Base-by-base conservation (phyloP, 1,139 yeast species). In the Keqinozyma sinolaborantium region DNA sequence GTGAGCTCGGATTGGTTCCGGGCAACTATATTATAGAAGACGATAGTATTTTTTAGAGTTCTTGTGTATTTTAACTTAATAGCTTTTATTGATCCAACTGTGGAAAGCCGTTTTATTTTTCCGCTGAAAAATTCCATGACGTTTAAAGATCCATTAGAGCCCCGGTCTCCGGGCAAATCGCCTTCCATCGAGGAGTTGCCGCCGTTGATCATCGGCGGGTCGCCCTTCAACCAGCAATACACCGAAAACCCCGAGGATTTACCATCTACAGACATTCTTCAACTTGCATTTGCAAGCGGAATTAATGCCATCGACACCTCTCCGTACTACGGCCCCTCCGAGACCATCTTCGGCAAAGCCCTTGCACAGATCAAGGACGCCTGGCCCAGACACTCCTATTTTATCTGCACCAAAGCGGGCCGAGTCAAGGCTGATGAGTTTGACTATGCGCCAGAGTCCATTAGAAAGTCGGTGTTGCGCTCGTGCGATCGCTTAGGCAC, bases 271-370 rank as follows among this genome's bases (percentile, higher is more conserved):
- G 77, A 72, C 1, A 73, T 90, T 33, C 50, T 90, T 16, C 55
- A 61, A 29, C 50, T 57, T 13, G 95, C 92, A 0, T 81, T 87
- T 46, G 59, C 64, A 14, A 54, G 66, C 16, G 97, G 96, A 0
- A 64, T 86, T 38, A 72, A 73, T 31, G 94, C 95, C 2, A 64
- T 90, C 26, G 97, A 92, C 51, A 87, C 96, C 0, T 83, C 95
- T 0, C 95, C 97, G 2, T 90, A 86, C 57, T 90, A 90, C 51
- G 97, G 97, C 0, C 88, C 88, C 0, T 84, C 95, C 4, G 97
- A 90, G 50, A 69, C 60, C 21, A 51, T 88, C 16, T 56, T 86
- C 3, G 97, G 97, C 1, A 42, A 64, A 7, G 92, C 90, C 0
- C 59, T 90, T 40, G 47, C 52, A 16, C 41, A 64, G 7, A 48